Conservation (phyloP, 2,329 filamentous ascomycete genomes). For the Didymella pomorum region DNA sequence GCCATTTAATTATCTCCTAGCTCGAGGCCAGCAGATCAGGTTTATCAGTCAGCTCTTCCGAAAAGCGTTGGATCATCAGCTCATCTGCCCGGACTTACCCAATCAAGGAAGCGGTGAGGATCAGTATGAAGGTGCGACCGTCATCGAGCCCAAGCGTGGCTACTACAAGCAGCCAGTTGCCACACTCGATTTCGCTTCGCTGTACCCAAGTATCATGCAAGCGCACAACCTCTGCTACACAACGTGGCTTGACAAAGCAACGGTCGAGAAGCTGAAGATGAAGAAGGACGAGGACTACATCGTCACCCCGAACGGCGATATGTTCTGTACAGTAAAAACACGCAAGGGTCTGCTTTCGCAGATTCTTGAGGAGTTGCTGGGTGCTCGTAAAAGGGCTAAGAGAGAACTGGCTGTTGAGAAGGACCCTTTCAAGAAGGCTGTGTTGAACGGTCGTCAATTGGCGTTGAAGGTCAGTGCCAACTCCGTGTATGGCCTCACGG, state of each 20-base stretch:
- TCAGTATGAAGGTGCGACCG: slow-evolving; percentile 96
- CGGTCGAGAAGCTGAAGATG: slow-evolving; percentile 77
- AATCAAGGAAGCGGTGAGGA: slow-evolving; percentile 74
- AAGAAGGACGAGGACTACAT: slow-evolving; percentile 96
- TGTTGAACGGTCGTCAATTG: slow-evolving; percentile 94
- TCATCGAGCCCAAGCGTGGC: slow-evolving; percentile 92
- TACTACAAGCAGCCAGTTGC: slow-evolving; percentile 97
- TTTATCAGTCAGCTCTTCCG: slow-evolving; percentile 97
- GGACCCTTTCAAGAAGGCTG: slow-evolving; percentile 96
- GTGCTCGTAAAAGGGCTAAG: slow-evolving; percentile 95
- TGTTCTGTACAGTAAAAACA: slow-evolving; percentile 87
- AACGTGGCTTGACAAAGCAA: slow-evolving; percentile 81
- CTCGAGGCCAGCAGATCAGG: slow-evolving; percentile 94
- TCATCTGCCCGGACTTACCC: slow-evolving; percentile 89
- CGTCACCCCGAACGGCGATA: slow-evolving; percentile 90
- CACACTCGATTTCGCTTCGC: slow-evolving; percentile 96
- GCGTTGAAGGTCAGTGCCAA: slow-evolving; percentile 97
- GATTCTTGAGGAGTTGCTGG: slow-evolving; percentile 91
- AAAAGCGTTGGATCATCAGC: slow-evolving; percentile 89
- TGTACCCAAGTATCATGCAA: slow-evolving; percentile 99
- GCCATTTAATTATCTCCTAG: slow-evolving; percentile 91
- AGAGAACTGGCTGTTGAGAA: slow-evolving; percentile 86
- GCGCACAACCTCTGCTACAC: slow-evolving; percentile 99
- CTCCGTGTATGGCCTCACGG: slow-evolving; percentile 96
- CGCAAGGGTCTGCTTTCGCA: slow-evolving; percentile 92